phyloP scores from a whole-genome alignment of 257 asterid species.

The Gynochthodes officinalis region DNA sequence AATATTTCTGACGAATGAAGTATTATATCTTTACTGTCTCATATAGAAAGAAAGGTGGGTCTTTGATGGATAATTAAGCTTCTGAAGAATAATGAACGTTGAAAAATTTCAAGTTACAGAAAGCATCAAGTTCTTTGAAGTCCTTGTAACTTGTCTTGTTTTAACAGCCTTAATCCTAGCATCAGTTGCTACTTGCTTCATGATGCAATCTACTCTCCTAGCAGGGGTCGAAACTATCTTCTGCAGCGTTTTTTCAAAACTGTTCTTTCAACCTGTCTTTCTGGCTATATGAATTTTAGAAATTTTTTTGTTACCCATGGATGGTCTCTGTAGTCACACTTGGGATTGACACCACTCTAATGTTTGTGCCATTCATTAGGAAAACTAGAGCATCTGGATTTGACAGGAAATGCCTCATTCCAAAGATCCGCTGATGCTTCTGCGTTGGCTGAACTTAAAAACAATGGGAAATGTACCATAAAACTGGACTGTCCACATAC shows the following conservation, averaged over 20 bases:
- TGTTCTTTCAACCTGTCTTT: not conserved
- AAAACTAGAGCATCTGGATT: slow-evolving; percentile 70
- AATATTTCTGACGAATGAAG: not conserved
- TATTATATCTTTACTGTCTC: no score
- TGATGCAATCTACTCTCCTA: not conserved
- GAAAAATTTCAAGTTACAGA: not conserved
- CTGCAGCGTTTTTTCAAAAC: not conserved
- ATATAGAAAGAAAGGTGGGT: no score
- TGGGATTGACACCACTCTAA: slow-evolving; percentile 1
- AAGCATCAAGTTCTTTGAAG: not conserved
- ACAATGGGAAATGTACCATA: slow-evolving; percentile 37
- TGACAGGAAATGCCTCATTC: slow-evolving; percentile 55
- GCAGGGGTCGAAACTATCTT: not conserved
- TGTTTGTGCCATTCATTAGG: slow-evolving; percentile 37
- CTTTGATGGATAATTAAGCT: no score
- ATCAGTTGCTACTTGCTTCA: not conserved
- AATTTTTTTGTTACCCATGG: not conserved
- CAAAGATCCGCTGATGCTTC: slow-evolving; percentile 34
- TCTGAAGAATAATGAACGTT: no score
- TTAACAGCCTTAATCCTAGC: not conserved
- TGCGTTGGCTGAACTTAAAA: slow-evolving; percentile 41
- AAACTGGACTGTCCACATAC: slow-evolving; percentile 34
- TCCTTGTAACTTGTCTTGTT: not conserved
- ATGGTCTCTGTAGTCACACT: no score
- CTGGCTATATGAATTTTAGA: not conserved